Evolutionary conservation across 179 eudicot genomes (phyloP), one percentile per base, ranked within the genome.

Genomic region (Heliamphora pulchella): DNA sequence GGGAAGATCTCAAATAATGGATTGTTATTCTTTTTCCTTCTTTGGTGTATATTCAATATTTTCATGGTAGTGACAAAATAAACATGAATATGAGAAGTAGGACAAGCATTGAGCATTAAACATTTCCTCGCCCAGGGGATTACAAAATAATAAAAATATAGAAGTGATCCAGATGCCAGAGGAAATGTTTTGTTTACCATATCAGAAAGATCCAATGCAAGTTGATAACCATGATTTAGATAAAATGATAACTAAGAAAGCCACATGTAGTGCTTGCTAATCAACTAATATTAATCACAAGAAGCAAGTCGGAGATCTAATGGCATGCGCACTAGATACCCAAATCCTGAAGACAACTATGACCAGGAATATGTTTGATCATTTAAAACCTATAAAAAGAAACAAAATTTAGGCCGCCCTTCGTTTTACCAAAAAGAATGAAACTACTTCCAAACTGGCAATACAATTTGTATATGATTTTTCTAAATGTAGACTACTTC

Each of bases 121-220:
- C 4, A 53, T 51, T 73, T 73, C 46, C 76, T 73, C 76, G 20
- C 22, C 3, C 15, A n/a, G 55, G 74, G 54, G 22, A 70, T 71
- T 1, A 10, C 57, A 8, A 71, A 22, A 71, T 71, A 5, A 47
- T 2, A 3, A 47, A 71, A 48, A 8, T 0, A 1, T 71, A 48
- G 18, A 71, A 17, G 55, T 47, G 13, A n/a, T 6, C 54, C 2
- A 17, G 57, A 46, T 71, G 74, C 18, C 1, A 70, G 54, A 55
- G 18, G 57, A 46, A 47, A 47, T 17, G 31, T 47, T 44, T 18
- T 71, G 14, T 47, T 47, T 14, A 17, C 47, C 74, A 48, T 71
- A 17, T 48, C 57, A 44, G 20, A 46, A 22, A 53, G 59, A 10
- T 55, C 44, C 51, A 18, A 51, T 11, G n/a, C 43, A 51, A 71